Base-by-base conservation (phyloP, 495 filamentous ascomycete genomes). In the Annulohypoxylon moriforme region DNA sequence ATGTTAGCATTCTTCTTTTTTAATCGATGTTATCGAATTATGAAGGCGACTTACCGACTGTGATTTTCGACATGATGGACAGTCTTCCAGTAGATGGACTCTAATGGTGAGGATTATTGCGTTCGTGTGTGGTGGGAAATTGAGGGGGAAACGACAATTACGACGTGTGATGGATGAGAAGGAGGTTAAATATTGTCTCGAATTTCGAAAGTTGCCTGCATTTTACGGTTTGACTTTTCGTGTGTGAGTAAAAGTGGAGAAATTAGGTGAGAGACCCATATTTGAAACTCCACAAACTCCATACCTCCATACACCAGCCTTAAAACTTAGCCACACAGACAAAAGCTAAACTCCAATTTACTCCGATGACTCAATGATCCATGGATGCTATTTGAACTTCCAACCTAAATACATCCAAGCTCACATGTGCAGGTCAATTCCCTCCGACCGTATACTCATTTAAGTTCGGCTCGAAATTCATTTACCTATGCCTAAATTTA, bases 31-130 rank as follows among this genome's bases (percentile, higher is more conserved):
- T 24, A 14, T 44, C 38, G 7, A 11, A 64, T 53, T 53, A 16
- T 24, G 40, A 20, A 38, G 29, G 8, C 14, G 61, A 87, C 90
- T 61, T 85, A 92, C 90, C 91, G 90, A 93, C 91, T 90, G 91
- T 91, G 84, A 93, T 93, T 85, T 93, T 93, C 44, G 91, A 92
- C 91, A 93, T 93, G 77, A 82, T 91, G 82, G 83, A 82, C 82
- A 86, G 88, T 89, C 88, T 90, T 88, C 88, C 88, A 90, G 82
- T 84, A 87, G 85, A 86, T 60, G 75, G 76, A 73, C 86, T 87
- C 88, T 89, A 90, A 85, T 89, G 89, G 89, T 91, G 87, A 86
- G 89, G 89, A 89, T 88, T 89, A 55, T 78, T 81, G 81, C 81
- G 82, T 84, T 78, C 59, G 76, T 72, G 38, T 68, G 10, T 67